Evolutionary conservation across 1,139 yeast genomes (phyloP).

Genomic region (Blastobotrys serpentis): DNA sequence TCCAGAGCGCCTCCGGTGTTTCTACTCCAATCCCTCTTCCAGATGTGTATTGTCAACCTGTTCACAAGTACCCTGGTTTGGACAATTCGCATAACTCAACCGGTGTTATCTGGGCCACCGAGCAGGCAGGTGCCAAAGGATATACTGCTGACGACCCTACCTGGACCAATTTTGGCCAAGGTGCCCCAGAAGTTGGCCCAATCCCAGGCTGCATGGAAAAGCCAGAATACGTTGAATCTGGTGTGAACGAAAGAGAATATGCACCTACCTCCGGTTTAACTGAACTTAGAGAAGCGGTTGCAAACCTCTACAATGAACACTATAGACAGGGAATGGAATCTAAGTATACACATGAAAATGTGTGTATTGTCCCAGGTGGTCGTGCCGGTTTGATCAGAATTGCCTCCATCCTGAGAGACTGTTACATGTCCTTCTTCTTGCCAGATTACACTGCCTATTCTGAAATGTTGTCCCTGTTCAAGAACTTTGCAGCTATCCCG

Average conservation of each 20-base stretch:
- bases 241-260: constrained; percentile 56
- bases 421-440: constrained; percentile 61
- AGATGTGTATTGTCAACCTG: constrained; percentile 33
- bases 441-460: constrained; percentile 74
- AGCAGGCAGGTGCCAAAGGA: constrained; percentile 62
- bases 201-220: constrained; percentile 61
- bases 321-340: constrained; percentile 53
- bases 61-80: constrained; percentile 55
- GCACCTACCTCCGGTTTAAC: constrained; percentile 66
- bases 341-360: constrained; percentile 63
- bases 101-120: constrained; percentile 71
- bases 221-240: constrained; percentile 54
- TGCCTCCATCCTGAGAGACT: constrained; percentile 62
- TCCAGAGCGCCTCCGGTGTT: constrained; percentile 32
- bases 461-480: constrained; percentile 66
- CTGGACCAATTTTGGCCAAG: constrained; percentile 71
- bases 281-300: constrained; percentile 61
- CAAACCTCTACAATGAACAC: constrained; percentile 57
- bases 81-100: constrained; percentile 63
- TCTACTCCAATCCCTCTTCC: constrained; percentile 38
- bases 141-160: constrained; percentile 48
- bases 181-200: constrained; percentile 69
- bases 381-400: constrained; percentile 67
- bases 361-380: constrained; percentile 69
- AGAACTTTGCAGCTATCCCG: constrained; percentile 66